Evolutionary conservation across 2,329 filamentous ascomycete genomes (phyloP), one percentile per base, ranked within the genome.

Genomic region (Fusarium drepaniforme): DNA sequence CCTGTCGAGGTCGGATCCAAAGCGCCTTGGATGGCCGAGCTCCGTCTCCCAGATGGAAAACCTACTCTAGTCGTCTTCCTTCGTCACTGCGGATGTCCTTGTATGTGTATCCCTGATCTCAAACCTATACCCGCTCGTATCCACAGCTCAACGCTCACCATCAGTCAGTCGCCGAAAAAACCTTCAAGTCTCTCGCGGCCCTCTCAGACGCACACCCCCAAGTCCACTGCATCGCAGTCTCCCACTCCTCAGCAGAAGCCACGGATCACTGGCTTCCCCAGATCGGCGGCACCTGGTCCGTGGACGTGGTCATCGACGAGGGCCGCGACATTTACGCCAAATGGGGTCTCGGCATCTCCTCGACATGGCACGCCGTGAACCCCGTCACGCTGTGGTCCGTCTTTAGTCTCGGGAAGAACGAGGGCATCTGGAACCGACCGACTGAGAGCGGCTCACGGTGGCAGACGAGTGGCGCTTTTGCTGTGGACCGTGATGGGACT

Each of bases 71-170:
- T 95, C 23, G 87, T 90, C 18, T 95, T 95, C 78, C 86, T 95
- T 8, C 87, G 93, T 38, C 92, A 94, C 80, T 94, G 92, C 80
- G 93, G 93, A 38, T 94, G 92, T 83, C 93, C 93, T 13, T 94
- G 93, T 93, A 87, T 80, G 88, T 82, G 88, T 82, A 25, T 13
- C 42, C 21, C 15, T 28, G 23, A 33, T 16, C 35, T 37, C 16
- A 30, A 30, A 16, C n/a, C 25, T 25, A 23, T 21, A 38, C 35
- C 23, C 8, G 21, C 13, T 25, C 16, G 30, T 33, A 15, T 35
- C 37, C 18, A 30, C 23, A 33, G 68, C 38, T 16, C 30, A 42
- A 33, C 46, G 28, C 46, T 66, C 49, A 57, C 40, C 38, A 56
- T 11, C 49, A 53, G 30, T 56, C 63, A 93, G 92, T 93, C 81